These are phyloP conservation scores for Globomyces pollinis-pini DNA, from an alignment of 192 early-diverging fungal species.

Conservation along the genomic window DNA sequence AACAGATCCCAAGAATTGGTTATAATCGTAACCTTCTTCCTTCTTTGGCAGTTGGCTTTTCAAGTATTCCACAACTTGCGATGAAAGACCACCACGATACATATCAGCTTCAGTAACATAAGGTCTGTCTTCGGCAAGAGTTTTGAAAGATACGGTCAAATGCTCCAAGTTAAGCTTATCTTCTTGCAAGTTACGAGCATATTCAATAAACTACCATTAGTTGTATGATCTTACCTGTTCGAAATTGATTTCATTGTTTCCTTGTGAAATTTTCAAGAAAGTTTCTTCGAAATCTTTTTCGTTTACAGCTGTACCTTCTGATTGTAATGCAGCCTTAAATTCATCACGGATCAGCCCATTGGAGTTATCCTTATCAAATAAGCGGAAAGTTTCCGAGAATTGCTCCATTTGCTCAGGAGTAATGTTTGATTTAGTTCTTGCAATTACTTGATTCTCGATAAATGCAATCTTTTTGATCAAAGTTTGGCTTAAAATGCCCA, in stretches of 20 bases:
- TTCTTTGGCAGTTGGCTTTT: slow-evolving; percentile 64
- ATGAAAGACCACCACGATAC: slow-evolving; percentile 67
- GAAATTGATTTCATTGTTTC: slow-evolving; percentile 65
- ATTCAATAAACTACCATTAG: slow-evolving; percentile 71
- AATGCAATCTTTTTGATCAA: slow-evolving; percentile 53
- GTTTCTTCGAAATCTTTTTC: slow-evolving; percentile 65
- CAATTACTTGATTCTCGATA: slow-evolving; percentile 94
- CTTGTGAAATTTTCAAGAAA: slow-evolving; percentile 58
- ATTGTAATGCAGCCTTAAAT: slow-evolving; percentile 75
- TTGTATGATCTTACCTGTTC: slow-evolving; percentile 50
- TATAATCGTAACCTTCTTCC: slow-evolving; percentile 71
- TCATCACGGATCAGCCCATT: slow-evolving; percentile 71
- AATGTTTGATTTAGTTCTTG: slow-evolving; percentile 85
- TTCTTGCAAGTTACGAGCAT: slow-evolving; percentile 77
- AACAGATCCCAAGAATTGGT: slow-evolving; percentile 57
- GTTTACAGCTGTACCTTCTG: slow-evolving; percentile 37
- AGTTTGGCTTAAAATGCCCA: slow-evolving; percentile 68
- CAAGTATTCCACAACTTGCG: slow-evolving; percentile 65
- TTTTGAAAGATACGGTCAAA: slow-evolving; percentile 74
- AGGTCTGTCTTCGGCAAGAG: slow-evolving; percentile 76
- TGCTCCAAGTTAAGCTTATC: slow-evolving; percentile 83
- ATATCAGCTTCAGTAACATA: slow-evolving; percentile 82
- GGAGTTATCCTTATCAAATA: slow-evolving; percentile 82
- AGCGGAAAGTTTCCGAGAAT: slow-evolving; percentile 67
- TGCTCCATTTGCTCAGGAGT: slow-evolving; percentile 89